Base-by-base conservation (phyloP, 75 land plant genomes). In the Sequoia sempervirens region DNA sequence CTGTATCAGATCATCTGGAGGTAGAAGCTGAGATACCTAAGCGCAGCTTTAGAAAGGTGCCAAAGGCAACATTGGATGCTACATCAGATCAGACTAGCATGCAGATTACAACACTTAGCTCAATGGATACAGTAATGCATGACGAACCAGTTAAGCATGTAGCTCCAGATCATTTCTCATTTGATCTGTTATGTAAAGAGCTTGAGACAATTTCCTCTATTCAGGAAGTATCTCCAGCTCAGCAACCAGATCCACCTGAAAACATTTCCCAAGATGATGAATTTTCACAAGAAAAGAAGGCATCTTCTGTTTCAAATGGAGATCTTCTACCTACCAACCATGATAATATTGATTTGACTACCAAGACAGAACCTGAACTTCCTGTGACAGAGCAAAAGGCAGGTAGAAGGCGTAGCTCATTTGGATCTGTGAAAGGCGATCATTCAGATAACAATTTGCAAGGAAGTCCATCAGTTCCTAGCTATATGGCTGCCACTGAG, bases 401-500 rank as follows among this genome's bases (percentile, higher is more conserved):
- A 0, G 0, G 36, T 34, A 34, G 36, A 34, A 34, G 36, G 0
- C 36, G 0, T 34, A 34, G 36, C 36, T 34, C 36, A 34, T 34
- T 34, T 81, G 86, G 86, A 73, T 87, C 90, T 53, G 81, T 84
- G 6, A 92, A 91, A 83, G 81, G 84, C 53, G 93, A 91, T n/a
- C 82, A 83, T 76, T 5, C 75, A n/a, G 94, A 94, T 50, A 89
- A 90, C 84, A 86, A 80, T 68, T 41, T 82, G 37, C 90, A 84
- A 50, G 87, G 80, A 79, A 85, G 88, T 66, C 95, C 92, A 23
- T 83, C 92, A 12, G 61, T 96, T 82, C 99, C 99, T 50, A 97
- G 96, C 84, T 97, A 97, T 87, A 97, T 97, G 99, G 90, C 89
- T 58, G 89, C 95, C 37, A 97, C 99, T 68, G 88, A 96, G 86